Conservation (phyloP, 495 filamentous ascomycete species). For the Hypoxylon perforatum region DNA sequence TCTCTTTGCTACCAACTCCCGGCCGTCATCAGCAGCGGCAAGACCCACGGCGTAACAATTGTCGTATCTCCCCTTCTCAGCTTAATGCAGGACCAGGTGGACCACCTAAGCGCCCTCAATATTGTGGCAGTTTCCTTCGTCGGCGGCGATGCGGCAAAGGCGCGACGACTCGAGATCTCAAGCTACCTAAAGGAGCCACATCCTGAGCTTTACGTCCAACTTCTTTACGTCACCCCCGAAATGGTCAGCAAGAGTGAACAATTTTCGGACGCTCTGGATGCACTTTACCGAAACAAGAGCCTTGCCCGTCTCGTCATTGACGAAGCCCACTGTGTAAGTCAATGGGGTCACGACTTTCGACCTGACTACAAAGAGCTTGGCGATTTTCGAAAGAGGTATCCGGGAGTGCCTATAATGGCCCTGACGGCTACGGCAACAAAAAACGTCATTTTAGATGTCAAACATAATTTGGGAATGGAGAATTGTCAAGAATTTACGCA, state of each 20-base stretch:
- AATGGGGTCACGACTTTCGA: conserved; percentile 99
- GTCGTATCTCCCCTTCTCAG: conserved; percentile 95
- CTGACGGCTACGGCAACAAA: conserved; percentile 94
- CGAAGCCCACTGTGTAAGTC: conserved; percentile 97
- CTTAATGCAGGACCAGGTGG: conserved; percentile 95
- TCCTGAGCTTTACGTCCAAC: conserved; percentile 76
- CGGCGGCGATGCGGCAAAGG: conserved; percentile 74
- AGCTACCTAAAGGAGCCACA: conserved; percentile 65
- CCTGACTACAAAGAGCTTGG: conserved; percentile 94
- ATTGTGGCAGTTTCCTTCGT: conserved; percentile 84
- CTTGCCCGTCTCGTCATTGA: conserved; percentile 95
- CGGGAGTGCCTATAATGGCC: conserved; percentile 88
- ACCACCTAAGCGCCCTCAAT: conserved; percentile 76
- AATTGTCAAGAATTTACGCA: conserved; percentile 81
- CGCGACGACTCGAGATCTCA: conserved; percentile 69
- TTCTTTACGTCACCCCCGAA: conserved; percentile 96
- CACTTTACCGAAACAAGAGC: conserved; percentile 70
- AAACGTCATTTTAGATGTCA: conserved; percentile 90
- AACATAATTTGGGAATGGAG: conserved; percentile 84
- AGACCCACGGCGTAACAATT: conserved; percentile 86
- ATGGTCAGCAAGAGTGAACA: conserved; percentile 85
- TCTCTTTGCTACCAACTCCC: conserved; percentile 97
- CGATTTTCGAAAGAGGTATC: conserved; percentile 71
- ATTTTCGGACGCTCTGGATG: conserved; percentile 69
- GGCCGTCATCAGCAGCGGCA: conserved; percentile 82